Evolutionary conservation across 176 grass and related monocot species (phyloP).

Genomic region (Elaeis guineensis): DNA sequence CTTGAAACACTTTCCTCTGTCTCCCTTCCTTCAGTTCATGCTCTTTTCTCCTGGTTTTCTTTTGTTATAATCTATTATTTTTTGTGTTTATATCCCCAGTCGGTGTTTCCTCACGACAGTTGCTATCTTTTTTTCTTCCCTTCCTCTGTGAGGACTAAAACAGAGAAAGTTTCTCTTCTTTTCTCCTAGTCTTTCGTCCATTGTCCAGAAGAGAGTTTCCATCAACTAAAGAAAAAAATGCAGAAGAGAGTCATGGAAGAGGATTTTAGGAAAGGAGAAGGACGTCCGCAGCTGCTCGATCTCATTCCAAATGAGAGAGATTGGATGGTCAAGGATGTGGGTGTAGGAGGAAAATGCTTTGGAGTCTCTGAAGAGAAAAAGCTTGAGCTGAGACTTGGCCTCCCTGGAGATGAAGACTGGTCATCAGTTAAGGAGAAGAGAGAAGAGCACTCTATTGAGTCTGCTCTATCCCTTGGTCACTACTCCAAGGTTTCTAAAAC

Average conservation of each 20-base stretch:
- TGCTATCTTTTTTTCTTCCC: neutral
- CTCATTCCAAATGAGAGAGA: conserved; percentile 1
- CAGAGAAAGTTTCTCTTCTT: neutral
- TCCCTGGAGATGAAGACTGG: conserved; percentile 42
- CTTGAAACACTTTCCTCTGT: neutral
- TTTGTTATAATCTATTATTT: neutral
- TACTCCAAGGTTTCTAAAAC: conserved; percentile 12
- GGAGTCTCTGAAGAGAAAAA: conserved; percentile 40
- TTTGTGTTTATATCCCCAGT: no score
- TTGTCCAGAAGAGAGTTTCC: neutral
- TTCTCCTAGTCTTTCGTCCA: neutral
- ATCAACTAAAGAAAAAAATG: no score
- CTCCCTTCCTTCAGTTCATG: no score
- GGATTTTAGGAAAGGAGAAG: conserved; percentile 9
- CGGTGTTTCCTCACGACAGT: no score
- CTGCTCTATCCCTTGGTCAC: conserved; percentile 16
- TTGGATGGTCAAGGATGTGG: neutral
- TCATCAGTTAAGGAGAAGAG: conserved; percentile 15
- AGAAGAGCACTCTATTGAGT: conserved; percentile 6
- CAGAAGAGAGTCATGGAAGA: conserved; percentile 1
- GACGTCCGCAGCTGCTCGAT: conserved; percentile 9
- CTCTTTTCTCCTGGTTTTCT: neutral
- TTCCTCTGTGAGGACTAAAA: neutral
- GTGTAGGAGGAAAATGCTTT: conserved; percentile 15
- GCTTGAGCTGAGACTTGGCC: conserved; percentile 58